phyloP scores from a whole-genome alignment of 352 stramenopile genomes.

The Pythium phragmiticola region DNA sequence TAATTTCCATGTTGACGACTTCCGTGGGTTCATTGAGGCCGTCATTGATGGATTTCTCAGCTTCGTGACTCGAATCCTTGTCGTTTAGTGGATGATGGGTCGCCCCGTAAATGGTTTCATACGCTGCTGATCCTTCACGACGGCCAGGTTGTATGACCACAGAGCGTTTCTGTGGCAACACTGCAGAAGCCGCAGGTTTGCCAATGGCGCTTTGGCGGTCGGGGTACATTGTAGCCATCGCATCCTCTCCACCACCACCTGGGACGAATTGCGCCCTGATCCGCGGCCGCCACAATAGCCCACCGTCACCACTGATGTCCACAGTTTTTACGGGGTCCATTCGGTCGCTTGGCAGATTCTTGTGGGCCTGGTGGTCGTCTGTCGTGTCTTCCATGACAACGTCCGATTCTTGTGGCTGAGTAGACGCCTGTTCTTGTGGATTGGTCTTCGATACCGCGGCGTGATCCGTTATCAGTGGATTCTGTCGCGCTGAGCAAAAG shows the following conservation, averaged over 20 bases:
- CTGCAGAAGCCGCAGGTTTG: background rate
- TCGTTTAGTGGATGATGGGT: background rate
- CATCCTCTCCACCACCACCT: constrained; percentile 22
- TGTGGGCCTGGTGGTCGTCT: background rate
- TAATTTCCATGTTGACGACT: background rate
- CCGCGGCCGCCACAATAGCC: constrained; percentile 21
- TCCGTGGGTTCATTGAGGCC: background rate
- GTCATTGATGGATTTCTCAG: background rate
- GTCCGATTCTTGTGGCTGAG: constrained; percentile 5
- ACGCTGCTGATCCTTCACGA: constrained; percentile 4
- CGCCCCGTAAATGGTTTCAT: constrained; percentile 19
- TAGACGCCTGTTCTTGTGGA: background rate
- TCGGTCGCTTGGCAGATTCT: background rate
- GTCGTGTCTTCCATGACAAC: constrained; percentile 7
- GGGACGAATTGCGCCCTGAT: constrained; percentile 18
- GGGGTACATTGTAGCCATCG: constrained; percentile 14
- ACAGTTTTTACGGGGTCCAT: background rate
- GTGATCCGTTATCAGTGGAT: background rate
- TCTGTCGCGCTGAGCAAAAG: background rate
- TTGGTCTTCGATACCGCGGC: background rate
- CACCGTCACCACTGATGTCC: constrained; percentile 8
- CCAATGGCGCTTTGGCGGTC: background rate
- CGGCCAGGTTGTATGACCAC: background rate
- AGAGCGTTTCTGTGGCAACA: background rate
- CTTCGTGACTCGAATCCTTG: background rate